These are phyloP conservation scores for Apiotrichum laibachii DNA, from an alignment of 1,284 basidiomycete genomes.

Conservation along the genomic window DNA sequence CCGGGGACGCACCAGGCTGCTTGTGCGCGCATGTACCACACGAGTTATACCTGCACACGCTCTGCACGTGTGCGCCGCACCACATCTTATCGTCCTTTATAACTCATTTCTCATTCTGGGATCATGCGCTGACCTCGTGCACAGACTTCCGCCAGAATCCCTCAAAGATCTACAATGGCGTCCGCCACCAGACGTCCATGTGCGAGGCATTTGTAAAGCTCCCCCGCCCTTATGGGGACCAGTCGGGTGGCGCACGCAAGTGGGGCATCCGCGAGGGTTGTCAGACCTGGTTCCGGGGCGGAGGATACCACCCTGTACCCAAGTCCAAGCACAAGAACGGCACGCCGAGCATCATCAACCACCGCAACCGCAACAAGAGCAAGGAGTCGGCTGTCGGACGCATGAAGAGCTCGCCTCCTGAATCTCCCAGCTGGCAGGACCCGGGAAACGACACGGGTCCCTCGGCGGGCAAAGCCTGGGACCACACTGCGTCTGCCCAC, in stretches of 20 bases:
- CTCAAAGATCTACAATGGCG: constrained; percentile 52
- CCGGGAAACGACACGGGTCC: constrained; percentile 7
- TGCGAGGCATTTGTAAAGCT: constrained; percentile 51
- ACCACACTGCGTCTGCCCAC: constrained; percentile 12
- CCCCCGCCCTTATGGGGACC: constrained; percentile 49
- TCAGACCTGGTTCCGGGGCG: constrained; percentile 45
- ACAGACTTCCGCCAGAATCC: constrained; percentile 51
- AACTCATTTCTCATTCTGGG: too few species aligned
- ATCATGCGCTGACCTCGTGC: background rate
- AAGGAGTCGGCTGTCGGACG: constrained; percentile 42
- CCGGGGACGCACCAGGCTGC: background rate
- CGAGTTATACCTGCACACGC: background rate
- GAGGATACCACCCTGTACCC: constrained; percentile 41
- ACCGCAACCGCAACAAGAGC: constrained; percentile 25
- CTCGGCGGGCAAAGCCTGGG: constrained; percentile 17
- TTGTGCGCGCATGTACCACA: background rate
- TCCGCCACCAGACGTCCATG: constrained; percentile 51
- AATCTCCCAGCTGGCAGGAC: background rate
- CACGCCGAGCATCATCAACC: constrained; percentile 28
- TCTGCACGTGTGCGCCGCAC: too few species aligned
- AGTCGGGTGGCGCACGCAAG: constrained; percentile 48
- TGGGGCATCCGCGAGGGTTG: constrained; percentile 51
- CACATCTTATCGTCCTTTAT: too few species aligned
- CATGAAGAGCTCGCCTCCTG: background rate
- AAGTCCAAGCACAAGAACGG: constrained; percentile 9